Evolutionary conservation across 2,329 filamentous ascomycete species (phyloP), one percentile per base, ranked within the genome.

Genomic region (Monosporascus sp.): DNA sequence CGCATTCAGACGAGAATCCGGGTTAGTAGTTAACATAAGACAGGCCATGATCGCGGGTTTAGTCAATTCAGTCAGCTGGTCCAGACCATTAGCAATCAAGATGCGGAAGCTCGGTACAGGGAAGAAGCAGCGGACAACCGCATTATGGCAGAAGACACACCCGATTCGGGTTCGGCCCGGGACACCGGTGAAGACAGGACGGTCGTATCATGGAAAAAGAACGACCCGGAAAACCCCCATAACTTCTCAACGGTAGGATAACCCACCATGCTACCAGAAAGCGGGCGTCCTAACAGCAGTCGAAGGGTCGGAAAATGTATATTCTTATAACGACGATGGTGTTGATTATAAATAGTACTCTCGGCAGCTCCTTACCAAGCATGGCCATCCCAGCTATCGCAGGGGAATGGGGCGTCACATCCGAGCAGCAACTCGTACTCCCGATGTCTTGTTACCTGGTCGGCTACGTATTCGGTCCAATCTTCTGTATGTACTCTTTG

Each of bases 281-380:
- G 31, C 11, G 31, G 11, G 11, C 11, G 11, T 37, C 5, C 52
- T 60, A 38, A 64, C 26, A 11, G 18, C 28, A 28, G 18, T 22
- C 18, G n/a, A 57, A 84, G 78, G 60, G 60, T 49, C 81, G 76
- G 60, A 88, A 88, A 63, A 58, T 69, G 2, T 70, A 73, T 38
- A 75, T 88, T 6, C 63, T 86, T 2, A 62, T 81, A 26, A 74
- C 80, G 0, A 78, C 78, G 1, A 81, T 84, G 70, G 65, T 79
- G 57, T 75, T 79, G 51, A 84, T 88, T 44, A 74, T 87, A 64
- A 89, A 89, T 66, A 84, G 79, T 26, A 88, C 86, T 9, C 81
- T 89, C 70, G 81, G 80, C 1, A 86, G 81, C 43, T 76, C 84
- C 0, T 73, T 89, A 5, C 83, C 86, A 1, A 82, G 82, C 52